These are phyloP conservation scores for Cladosporium phlei DNA, from an alignment of 2,329 filamentous ascomycete species.

Conservation along the genomic window DNA sequence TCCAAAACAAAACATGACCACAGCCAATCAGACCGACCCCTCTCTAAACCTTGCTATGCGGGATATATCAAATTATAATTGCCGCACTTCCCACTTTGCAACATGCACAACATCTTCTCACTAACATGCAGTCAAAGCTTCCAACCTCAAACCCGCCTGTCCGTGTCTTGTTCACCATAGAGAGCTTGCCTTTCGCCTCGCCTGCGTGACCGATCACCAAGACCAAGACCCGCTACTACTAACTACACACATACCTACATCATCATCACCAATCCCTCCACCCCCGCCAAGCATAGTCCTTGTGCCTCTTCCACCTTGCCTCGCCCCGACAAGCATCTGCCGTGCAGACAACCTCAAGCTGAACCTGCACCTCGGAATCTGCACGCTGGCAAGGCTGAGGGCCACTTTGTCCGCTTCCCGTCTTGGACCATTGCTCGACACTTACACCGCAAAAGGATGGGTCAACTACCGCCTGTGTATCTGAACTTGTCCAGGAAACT, in stretches of 20 bases:
- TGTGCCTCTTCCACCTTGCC: neutral
- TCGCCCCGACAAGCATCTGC: constrained; percentile 3
- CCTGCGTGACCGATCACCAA: too few species aligned
- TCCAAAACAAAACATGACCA: too few species aligned
- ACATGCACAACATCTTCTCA: neutral
- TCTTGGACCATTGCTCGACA: constrained; percentile 4
- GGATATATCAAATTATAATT: neutral
- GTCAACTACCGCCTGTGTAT: neutral
- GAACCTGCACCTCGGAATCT: neutral
- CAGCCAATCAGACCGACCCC: neutral
- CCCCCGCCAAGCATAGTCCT: too few species aligned
- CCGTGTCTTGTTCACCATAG: neutral
- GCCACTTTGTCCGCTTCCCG: constrained; percentile 3
- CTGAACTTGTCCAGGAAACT: neutral
- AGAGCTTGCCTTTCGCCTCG: too few species aligned
- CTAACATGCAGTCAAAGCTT: too few species aligned
- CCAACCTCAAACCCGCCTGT: neutral
- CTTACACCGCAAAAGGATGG: neutral
- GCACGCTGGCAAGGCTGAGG: constrained; percentile 8
- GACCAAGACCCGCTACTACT: neutral
- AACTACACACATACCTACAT: neutral
- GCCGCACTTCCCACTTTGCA: neutral
- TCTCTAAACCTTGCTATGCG: neutral
- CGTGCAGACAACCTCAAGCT: constrained; percentile 5
- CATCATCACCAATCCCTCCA: neutral